Evolutionary conservation across 768 basidiomycete species (phyloP), one percentile per base, ranked within the genome.

Genomic region (Cystobasidium ongulense): DNA sequence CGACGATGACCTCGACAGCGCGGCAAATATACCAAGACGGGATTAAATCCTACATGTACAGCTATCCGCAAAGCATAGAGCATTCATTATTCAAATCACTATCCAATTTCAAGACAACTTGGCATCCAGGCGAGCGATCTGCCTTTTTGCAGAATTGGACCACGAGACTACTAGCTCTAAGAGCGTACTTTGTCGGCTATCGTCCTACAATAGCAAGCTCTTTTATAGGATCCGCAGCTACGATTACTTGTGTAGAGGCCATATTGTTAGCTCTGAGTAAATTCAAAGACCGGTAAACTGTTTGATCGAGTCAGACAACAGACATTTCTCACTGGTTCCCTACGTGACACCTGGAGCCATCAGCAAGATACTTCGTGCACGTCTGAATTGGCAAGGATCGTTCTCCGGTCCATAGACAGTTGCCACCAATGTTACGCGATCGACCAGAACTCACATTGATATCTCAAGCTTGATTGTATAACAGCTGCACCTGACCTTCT

Each of bases 161-260:
- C 31, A 71, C 68, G 1, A 23, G 68, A 11, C 5, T 71, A 31
- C 33, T 71, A 35, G 68, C 53, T 38, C 25, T 71, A 5, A 23
- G 68, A 27, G 54, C 50, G 4, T 71, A 57, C 38, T 71, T 71
- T 54, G 53, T 71, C 17, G 68, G 68, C 53, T 71, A 71, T 71
- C 33, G 68, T 3, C 68, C 68, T 1, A 71, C 68, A 2, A 43
- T 71, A 33, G 68, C 68, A n/a, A 71, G 68, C 35, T 54, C 50
- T 36, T 71, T 71, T 27, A 71, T 71, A 71, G 68, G 68, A n/a
- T 57, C 53, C 18, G 68, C 68, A 33, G 68, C 54, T 10, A 71
- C 68, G 4, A 71, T 71, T 29, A 71, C 68, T 29, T 54, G 50
- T 71, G 53, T 71, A 29, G 68, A 71, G 53, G 53, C 41, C 29